Percentiles rank a stretch among this genome's conserved stretches.
Conservation (phyloP, 2,329 filamentous ascomycete genomes). For the Colletotrichum sp. region DNA sequence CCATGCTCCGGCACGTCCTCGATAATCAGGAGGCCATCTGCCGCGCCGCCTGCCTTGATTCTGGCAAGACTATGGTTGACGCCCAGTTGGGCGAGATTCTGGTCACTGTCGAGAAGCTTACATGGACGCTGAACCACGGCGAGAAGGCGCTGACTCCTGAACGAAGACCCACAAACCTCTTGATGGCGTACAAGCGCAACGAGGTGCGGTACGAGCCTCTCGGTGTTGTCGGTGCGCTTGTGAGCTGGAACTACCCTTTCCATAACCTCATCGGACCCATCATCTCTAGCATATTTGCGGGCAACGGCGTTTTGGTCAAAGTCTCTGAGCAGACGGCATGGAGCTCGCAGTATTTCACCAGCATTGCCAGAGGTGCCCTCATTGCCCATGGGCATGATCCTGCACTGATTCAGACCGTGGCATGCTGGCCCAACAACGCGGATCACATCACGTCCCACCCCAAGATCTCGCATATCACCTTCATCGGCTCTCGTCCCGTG, state of each 20-base stretch:
- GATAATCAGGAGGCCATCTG: slow-evolving; percentile 91
- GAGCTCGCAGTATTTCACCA: slow-evolving; percentile 83
- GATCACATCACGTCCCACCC: slow-evolving; percentile 84
- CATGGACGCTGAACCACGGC: slow-evolving; percentile 92
- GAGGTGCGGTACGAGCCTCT: slow-evolving; percentile 89
- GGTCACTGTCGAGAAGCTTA: slow-evolving; percentile 90
- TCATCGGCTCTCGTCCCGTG: slow-evolving; percentile 89
- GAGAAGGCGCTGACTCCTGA: slow-evolving; percentile 78
- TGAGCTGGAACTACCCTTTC: slow-evolving; percentile 97
- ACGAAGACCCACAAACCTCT: slow-evolving; percentile 80
- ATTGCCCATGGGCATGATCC: slow-evolving; percentile 82
- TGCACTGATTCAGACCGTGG: slow-evolving; percentile 80
- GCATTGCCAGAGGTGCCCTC: slow-evolving; percentile 79
- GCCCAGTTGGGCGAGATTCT: slow-evolving; percentile 93
- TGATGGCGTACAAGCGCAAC: slow-evolving; percentile 96
- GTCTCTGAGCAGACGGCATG: slow-evolving; percentile 95
- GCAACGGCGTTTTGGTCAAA: slow-evolving; percentile 92
- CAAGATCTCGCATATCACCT: slow-evolving; percentile 86
- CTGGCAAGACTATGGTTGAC: slow-evolving; percentile 95
- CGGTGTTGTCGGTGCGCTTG: slow-evolving; percentile 88
- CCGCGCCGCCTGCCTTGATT: slow-evolving; percentile 84
- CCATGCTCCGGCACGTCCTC: slow-evolving; percentile 81
- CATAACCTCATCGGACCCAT: slow-evolving; percentile 94
- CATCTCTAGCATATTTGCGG: slow-evolving; percentile 88
- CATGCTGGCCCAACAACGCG: slow-evolving; percentile 87